Evolutionary conservation across 192 early-diverging fungal species (phyloP).

Genomic region (Backusella psychrophila): DNA sequence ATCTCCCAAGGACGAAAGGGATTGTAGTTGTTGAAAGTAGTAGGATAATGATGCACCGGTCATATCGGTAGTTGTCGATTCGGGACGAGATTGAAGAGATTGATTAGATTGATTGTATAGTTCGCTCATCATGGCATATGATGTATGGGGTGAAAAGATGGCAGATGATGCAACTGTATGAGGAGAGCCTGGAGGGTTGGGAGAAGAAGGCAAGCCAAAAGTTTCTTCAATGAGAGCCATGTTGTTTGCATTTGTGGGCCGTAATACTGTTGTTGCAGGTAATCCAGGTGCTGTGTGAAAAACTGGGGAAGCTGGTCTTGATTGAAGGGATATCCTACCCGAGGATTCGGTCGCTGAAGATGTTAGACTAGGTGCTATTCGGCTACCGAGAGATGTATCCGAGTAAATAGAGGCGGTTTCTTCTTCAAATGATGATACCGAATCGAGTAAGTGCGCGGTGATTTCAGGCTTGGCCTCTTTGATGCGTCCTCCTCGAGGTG

Average conservation of each 20-base stretch:
- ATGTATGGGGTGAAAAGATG: not conserved
- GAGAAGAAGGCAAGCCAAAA: not conserved
- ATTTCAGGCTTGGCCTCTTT: slow-evolving; percentile 9
- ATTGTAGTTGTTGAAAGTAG: not conserved
- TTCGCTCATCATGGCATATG: not conserved
- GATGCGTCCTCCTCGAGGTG: slow-evolving; percentile 5
- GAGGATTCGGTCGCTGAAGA: not conserved
- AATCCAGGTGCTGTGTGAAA: not conserved
- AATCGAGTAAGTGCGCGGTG: not conserved
- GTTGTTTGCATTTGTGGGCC: not conserved
- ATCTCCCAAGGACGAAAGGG: not conserved
- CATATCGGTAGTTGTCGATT: not conserved
- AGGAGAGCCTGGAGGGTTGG: not conserved
- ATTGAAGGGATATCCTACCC: not conserved
- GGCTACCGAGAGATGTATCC: not conserved
- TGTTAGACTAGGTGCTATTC: not conserved
- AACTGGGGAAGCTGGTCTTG: not conserved
- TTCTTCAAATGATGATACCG: not conserved
- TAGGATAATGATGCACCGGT: not conserved
- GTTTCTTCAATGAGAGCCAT: not conserved
- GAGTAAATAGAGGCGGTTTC: not conserved
- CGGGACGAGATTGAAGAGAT: not conserved
- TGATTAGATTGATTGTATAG: not conserved
- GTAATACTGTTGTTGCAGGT: not conserved
- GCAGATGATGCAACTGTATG: not conserved